Base-by-base conservation (phyloP, 495 filamentous ascomycete species). In the Pyrenopolyporus hunteri region DNA sequence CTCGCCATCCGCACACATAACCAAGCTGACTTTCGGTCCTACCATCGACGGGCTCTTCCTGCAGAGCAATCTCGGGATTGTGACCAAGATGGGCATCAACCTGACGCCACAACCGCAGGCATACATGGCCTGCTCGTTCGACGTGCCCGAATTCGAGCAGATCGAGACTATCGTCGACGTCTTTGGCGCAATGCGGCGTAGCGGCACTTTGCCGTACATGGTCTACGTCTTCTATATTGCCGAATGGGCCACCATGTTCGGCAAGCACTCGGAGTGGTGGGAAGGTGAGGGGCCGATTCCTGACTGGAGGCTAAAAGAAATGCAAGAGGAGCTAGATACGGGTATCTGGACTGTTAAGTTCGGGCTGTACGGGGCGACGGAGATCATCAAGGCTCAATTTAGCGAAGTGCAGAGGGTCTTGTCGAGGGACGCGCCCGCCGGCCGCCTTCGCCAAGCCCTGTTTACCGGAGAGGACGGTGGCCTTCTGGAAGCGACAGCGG, bases 11-110 rank as follows among this genome's bases (percentile, higher is more conserved):
- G 70, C 76, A 4, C 76, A 78, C 49, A 56, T 76, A 6, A 77
- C 74, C n/a, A 82, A 79, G 55, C 72, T 78, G 59, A 76, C 73
- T 8, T 82, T 75, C 44, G 77, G 78, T 6, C 79, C 79, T 17
- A 72, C 73, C 6, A 66, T 82, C 54, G 79, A 81, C 32, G 79
- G 79, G 1, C 68, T 82, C 6, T 82, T 82, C 63, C 50, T 80
- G 33, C 78, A 82, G 59, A 74, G 70, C 46, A 82, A 80, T 40
- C 67, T 82, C 13, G 79, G 75, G 14, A 74, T 82, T 20, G 79
- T 82, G 4, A 80, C 79, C 10, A 80, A 80, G 55, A 66, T 82
- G 67, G 74, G 75, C 25, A 69, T 82, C 23, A 76, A 73, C 73
- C 59, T 82, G 29, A 76, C 74, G 3, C 75, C 75, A 1, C 76